Base-by-base conservation (phyloP, 805 yeast genomes). In the Pichia gijzeniarum region DNA sequence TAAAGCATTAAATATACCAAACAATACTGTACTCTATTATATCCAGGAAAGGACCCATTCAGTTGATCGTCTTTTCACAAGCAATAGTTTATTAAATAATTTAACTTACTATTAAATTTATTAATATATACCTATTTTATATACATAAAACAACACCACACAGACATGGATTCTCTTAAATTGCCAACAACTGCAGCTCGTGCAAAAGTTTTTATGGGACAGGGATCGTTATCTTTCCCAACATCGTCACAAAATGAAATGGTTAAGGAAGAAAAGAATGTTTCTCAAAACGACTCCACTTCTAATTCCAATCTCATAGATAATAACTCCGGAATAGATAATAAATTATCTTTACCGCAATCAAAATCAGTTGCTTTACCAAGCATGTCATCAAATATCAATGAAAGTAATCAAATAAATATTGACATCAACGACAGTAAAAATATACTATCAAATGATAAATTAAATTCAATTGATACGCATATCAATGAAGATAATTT, bases 131-230 rank as follows among this genome's bases (percentile, higher is more conserved):
- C 10, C 10, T 25, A 25, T 25, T 25, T 25, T 25, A 25, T 25
- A 25, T 25, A 25, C 28, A 36, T 27, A 21, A 18, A 16, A 4
- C 27, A 36, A 16, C 34, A 37, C 28, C 18, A 33, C 19, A 42
- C 37, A 36, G n/a, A 42, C 20, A 52, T 83, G 89, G 88, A 83
- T 59, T 79, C 89, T 39, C 71, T 83, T 49, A 79, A 82, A 51
- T 73, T 82, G 50, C 91, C 91, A 49, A 80, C 84, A 18, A 83
- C 85, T 17, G 87, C 90, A 12, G 85, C 85, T 5, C 77, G 79
- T 58, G 91, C 91, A 10, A 78, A 77, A 58, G 81, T 80, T 37
- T 84, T 83, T 61, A 79, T 84, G 35, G 81, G 83, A 22, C 76
- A 79, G 35, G 75, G 78, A 33, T 79, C 87, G 19, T 69, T 82